Conservation (phyloP, 352 stramenopile genomes). For the Thraustochytrium sp. region DNA sequence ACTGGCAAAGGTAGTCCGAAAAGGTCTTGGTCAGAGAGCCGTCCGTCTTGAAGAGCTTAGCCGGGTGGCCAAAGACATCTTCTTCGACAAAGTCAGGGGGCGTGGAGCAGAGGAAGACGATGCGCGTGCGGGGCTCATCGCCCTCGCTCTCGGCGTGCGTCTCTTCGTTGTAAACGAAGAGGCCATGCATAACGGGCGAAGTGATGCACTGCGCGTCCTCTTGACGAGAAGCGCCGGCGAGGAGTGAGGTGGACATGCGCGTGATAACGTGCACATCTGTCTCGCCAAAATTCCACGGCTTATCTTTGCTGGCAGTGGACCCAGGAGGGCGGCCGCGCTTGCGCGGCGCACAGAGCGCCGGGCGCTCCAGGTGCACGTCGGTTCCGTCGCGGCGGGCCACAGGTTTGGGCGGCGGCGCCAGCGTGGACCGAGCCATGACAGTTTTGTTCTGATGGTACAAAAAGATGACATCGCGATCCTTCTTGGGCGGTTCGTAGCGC, state of each 20-base stretch:
- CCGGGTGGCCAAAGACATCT: neutral
- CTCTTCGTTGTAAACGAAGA: slow-evolving; percentile 13
- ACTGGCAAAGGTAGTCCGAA: neutral
- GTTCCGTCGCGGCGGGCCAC: neutral
- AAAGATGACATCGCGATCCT: slow-evolving; percentile 27
- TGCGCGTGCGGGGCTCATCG: neutral
- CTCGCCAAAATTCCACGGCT: slow-evolving; percentile 28
- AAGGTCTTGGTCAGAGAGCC: neutral
- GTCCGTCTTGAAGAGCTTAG: neutral
- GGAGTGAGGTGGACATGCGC: slow-evolving; percentile 7
- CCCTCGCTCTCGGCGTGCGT: neutral
- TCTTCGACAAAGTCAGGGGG: neutral
- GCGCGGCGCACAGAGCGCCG: neutral
- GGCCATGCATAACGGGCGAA: slow-evolving; percentile 20
- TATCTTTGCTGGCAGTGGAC: slow-evolving; percentile 28
- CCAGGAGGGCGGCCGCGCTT: slow-evolving; percentile 9
- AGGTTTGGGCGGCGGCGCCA: neutral
- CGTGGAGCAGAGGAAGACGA: neutral
- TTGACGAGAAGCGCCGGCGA: neutral
- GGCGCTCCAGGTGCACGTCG: neutral
- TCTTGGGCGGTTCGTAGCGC: slow-evolving; percentile 1
- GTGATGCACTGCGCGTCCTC: slow-evolving; percentile 16
- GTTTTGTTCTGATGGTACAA: neutral
- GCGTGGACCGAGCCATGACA: slow-evolving; percentile 15
- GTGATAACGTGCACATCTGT: neutral